phyloP scores from a whole-genome alignment of 1,284 basidiomycete genomes.

The Cystobasidium slooffiae region DNA sequence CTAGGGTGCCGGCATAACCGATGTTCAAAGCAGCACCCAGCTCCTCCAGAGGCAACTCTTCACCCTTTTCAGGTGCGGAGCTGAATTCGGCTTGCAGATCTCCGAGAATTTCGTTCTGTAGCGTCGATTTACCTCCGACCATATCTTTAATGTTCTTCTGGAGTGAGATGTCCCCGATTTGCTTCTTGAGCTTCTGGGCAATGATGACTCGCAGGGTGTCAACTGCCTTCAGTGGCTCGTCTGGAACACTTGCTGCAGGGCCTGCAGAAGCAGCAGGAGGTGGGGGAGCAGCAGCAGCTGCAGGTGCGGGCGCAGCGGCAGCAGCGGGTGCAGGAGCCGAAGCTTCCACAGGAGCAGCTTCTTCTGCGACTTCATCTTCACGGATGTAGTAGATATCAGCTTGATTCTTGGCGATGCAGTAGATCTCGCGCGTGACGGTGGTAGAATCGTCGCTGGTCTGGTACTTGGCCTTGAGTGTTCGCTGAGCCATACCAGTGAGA shows the following conservation, averaged over 20 bases:
- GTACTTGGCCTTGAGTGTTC: conserved; percentile 95
- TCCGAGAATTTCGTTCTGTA: conserved; percentile 59
- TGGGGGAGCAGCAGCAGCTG: conserved; percentile 61
- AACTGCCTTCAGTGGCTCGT: conserved; percentile 86
- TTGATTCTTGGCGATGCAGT: conserved; percentile 91
- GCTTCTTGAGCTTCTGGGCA: conserved; percentile 98
- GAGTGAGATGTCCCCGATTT: conserved; percentile 82
- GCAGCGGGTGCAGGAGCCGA: conserved; percentile 56
- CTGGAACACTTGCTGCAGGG: conserved; percentile 76
- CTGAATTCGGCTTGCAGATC: conserved; percentile 57
- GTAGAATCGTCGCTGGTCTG: conserved; percentile 85
- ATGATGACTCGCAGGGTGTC: conserved; percentile 89
- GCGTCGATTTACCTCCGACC: conserved; percentile 95
- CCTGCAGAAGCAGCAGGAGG: conserved; percentile 62
- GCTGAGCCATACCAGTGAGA: conserved; percentile 91
- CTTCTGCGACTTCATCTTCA: conserved; percentile 76
- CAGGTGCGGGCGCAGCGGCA: conserved; percentile 59
- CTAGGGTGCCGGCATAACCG: conserved; percentile 83
- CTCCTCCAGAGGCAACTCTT: conserved; percentile 94
- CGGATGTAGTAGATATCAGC: conserved; percentile 98
- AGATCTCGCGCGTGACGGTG: conserved; percentile 77
- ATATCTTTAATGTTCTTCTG: conserved; percentile 97
- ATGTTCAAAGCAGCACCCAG: conserved; percentile 81
- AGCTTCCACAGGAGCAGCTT: conserved; percentile 58
- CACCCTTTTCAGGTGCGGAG: conserved; percentile 94